Conservation (phyloP, 1,139 yeast species). For the Lodderomyces orthopsilosis region DNA sequence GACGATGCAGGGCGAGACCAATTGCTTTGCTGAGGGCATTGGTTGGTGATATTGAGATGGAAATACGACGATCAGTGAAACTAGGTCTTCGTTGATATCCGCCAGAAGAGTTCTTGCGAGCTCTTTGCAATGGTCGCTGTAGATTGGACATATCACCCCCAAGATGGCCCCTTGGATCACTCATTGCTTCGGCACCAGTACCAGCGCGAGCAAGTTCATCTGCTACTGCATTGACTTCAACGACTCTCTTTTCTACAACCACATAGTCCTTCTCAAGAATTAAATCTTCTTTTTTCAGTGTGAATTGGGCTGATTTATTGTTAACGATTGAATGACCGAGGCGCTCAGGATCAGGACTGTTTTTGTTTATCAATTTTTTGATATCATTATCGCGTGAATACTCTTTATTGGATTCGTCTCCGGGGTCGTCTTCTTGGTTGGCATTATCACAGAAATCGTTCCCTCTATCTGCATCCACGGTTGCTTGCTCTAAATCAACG, state of each 20-base stretch:
- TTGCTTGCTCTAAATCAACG: too few species aligned
- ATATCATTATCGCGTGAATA: constrained; percentile 41
- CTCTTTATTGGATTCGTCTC: constrained; percentile 17
- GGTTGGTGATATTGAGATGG: constrained; percentile 78
- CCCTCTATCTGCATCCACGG: not conserved
- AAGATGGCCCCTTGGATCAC: constrained; percentile 12
- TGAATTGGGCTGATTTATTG: constrained; percentile 14
- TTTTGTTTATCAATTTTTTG: constrained; percentile 40
- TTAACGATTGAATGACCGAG: constrained; percentile 18
- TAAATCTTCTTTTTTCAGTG: constrained; percentile 37
- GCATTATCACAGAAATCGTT: not conserved
- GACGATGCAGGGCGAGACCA: constrained; percentile 81
- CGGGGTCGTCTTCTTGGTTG: constrained; percentile 2
- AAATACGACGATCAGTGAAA: constrained; percentile 56
- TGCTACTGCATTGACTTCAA: constrained; percentile 92
- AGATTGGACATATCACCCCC: constrained; percentile 4
- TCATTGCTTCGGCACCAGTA: constrained; percentile 51
- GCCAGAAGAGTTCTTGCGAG: constrained; percentile 27
- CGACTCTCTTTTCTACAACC: constrained; percentile 90
- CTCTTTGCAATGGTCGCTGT: constrained; percentile 9
- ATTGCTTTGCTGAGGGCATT: constrained; percentile 86
- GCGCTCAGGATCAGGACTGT: constrained; percentile 43
- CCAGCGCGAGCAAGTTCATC: constrained; percentile 81
- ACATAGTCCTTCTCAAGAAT: constrained; percentile 80
- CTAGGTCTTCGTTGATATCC: constrained; percentile 46